Evolutionary conservation across 2,329 filamentous ascomycete species (phyloP), one percentile per base, ranked within the genome.

Genomic region (Neopestalotiopsis sp.): DNA sequence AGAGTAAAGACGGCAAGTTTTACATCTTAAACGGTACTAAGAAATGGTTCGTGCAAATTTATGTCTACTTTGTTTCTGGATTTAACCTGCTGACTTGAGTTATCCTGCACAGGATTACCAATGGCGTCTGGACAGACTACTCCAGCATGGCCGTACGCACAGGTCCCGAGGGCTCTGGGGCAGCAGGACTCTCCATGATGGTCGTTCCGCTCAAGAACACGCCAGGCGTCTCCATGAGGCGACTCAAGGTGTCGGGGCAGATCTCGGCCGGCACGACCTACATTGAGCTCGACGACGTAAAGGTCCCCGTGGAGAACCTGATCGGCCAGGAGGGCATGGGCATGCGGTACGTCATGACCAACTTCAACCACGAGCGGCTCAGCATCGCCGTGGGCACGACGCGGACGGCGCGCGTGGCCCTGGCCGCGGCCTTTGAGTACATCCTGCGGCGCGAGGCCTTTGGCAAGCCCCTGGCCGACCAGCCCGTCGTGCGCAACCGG

Each of bases 361-460:
- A 94, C 80, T 94, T 94, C 86, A 94, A 94, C 81, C 91, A 94
- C 78, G 92, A 94, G 78, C 87, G 92, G 0, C 82, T 94, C 12
- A 85, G 85, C 17, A 92, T 94, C 71, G 84, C 89, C 0, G 87
- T 94, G 14, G 86, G 87, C 0, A 86, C 87, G 1, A 91, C 90
- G 1, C 84, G 92, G 2, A 85, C 90, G 74, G 85, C 90, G n/a
- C 75, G 81, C 10, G 80, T 81, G 1, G 80, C 80, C 2, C 74
- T 82, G 10, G 73, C 76, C 24, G 67, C 80, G 3, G 79, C 80
- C 0, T 81, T 82, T 61, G 79, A 75, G 66, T 82, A 82, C 67
- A 78, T 79, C 58, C 70, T 82, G 67, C 78, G 79, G 72, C 77
- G 81, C 20, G 78, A 81, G 72, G 80, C 80, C 10, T 82, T 82